Percentiles rank a stretch among this genome's conserved stretches.
Evolutionary conservation across 2,329 filamentous ascomycete genomes (phyloP).

Genomic region (Colletotrichum ledebouriae): DNA sequence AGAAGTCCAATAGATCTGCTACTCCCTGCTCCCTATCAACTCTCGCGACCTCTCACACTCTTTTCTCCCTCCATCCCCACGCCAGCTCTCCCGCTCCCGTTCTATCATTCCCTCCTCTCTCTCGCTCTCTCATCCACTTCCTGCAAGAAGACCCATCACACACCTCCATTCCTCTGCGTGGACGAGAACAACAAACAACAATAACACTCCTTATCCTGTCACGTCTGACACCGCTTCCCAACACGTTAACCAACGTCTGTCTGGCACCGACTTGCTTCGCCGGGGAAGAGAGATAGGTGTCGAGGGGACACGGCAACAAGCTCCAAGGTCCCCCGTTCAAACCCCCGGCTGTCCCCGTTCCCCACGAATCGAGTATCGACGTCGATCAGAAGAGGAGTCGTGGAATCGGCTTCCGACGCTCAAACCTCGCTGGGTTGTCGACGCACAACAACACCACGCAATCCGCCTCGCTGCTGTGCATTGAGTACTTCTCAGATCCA

Average conservation of each 20-base stretch:
- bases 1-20: conserved; percentile 4
- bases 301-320: conserved; percentile 20
- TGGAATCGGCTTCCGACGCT: conserved; percentile 12
- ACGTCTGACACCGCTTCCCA: neutral
- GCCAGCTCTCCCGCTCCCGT: conserved; percentile 13
- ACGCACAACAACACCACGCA: conserved; percentile 11
- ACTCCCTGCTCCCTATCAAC: conserved; percentile 36
- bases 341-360: conserved; percentile 21
- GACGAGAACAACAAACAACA: conserved; percentile 41
- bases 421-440: conserved; percentile 1
- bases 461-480: neutral
- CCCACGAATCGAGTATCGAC: conserved; percentile 32
- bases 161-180: conserved; percentile 34
- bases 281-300: conserved; percentile 6
- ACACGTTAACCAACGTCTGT: conserved; percentile 21
- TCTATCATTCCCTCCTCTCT: conserved; percentile 16
- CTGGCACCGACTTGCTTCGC: conserved; percentile 31
- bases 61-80: conserved; percentile 40
- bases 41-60: conserved; percentile 33
- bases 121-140: conserved; percentile 19
- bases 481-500: conserved; percentile 3
- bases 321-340: conserved; percentile 4
- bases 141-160: conserved; percentile 19
- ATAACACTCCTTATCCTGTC: conserved; percentile 30
- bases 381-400: conserved; percentile 32